Percentiles rank a stretch among this genome's conserved stretches.
phyloP scores from a whole-genome alignment of 352 stramenopile genomes.

The Pythium aquatile region DNA sequence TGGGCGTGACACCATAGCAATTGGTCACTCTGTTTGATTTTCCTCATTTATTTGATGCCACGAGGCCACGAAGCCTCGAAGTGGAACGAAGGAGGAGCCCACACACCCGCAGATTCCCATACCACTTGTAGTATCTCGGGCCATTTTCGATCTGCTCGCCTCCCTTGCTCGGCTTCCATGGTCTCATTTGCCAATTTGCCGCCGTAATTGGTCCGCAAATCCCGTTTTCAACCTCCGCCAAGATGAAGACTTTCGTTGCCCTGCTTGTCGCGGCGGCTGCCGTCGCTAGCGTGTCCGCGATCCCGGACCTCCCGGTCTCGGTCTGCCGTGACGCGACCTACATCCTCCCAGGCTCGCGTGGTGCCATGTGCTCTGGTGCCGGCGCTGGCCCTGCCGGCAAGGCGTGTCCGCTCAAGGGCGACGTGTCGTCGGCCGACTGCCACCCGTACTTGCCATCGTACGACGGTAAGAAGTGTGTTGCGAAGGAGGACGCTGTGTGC shows the following conservation, averaged over 20 bases:
- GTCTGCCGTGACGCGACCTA: constrained; percentile 40
- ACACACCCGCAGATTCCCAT: background rate
- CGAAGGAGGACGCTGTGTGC: constrained; percentile 31
- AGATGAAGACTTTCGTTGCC: constrained; percentile 21
- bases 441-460: constrained; percentile 31
- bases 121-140: background rate
- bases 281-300: constrained; percentile 12
- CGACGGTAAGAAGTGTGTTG: constrained; percentile 23
- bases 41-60: background rate
- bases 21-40: background rate
- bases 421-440: constrained; percentile 26
- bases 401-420: constrained; percentile 28
- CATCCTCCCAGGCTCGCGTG: constrained; percentile 21
- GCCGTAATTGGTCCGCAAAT: constrained; percentile 24
- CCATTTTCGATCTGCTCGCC: background rate
- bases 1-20: background rate
- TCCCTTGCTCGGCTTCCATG: background rate
- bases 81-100: background rate
- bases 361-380: constrained; percentile 28
- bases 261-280: constrained; percentile 23
- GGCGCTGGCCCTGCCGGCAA: constrained; percentile 20
- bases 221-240: constrained; percentile 3
- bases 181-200: constrained; percentile 26
- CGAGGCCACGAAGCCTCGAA: background rate
- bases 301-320: constrained; percentile 20